Conservation (phyloP, 2,329 filamentous ascomycete genomes). For the Conoideocrella luteorostrata region DNA sequence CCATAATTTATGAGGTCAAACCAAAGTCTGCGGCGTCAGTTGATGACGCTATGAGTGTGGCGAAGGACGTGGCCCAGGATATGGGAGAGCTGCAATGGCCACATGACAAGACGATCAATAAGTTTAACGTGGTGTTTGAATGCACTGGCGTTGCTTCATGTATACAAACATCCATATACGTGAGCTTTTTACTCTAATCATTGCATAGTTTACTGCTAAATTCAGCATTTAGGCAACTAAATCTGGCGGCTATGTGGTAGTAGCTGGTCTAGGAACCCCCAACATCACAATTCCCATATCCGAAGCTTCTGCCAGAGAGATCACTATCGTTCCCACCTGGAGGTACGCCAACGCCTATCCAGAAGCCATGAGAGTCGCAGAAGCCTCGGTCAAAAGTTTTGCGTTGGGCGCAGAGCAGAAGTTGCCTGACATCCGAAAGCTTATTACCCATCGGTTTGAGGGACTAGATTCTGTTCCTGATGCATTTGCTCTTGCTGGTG, state of each 20-base stretch:
- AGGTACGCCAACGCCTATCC: conserved; percentile 73
- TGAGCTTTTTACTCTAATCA: too few species aligned
- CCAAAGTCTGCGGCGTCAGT: conserved; percentile 39
- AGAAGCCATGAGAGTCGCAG: too few species aligned
- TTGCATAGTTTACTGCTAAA: too few species aligned
- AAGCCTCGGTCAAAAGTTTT: conserved; percentile 45
- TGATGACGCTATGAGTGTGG: conserved; percentile 47
- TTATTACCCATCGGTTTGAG: conserved; percentile 65
- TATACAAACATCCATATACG: conserved; percentile 67
- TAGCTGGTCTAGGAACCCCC: conserved; percentile 68
- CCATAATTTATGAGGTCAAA: conserved; percentile 44
- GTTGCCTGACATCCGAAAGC: conserved; percentile 58
- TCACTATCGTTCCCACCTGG: conserved; percentile 66
- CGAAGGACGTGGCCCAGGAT: conserved; percentile 40
- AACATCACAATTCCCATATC: conserved; percentile 64
- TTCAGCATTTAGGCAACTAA: too few species aligned
- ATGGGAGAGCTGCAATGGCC: conserved; percentile 30
- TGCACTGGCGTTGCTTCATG: conserved; percentile 75
- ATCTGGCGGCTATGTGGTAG: conserved; percentile 62
- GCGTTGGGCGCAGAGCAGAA: conserved; percentile 40
- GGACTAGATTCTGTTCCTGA: conserved; percentile 57
- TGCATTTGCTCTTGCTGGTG: conserved; percentile 67
- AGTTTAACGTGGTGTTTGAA: conserved; percentile 66
- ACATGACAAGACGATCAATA: conserved; percentile 45
- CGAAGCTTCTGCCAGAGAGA: conserved; percentile 61